Percentiles rank a stretch among this genome's conserved stretches.
These are phyloP conservation scores for Debaryomyces fabryi DNA, from an alignment of 1,139 yeast genomes.

Conservation along the genomic window DNA sequence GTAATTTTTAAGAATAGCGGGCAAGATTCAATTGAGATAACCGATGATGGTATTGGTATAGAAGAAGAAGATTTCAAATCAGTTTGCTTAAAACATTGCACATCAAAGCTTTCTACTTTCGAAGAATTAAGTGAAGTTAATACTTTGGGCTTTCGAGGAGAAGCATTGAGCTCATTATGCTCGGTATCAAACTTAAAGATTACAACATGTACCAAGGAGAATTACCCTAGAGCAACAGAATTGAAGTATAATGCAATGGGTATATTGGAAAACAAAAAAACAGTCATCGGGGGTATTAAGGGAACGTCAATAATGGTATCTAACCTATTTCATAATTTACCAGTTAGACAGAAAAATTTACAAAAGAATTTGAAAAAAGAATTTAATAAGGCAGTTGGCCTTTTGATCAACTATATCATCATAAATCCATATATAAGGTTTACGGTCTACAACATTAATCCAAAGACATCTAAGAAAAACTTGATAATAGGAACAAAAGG, in stretches of 20 bases:
- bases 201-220: conserved; percentile 53
- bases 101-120: conserved; percentile 71
- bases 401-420: conserved; percentile 71
- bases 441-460: conserved; percentile 54
- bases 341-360: conserved; percentile 75
- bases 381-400: conserved; percentile 61
- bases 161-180: conserved; percentile 77
- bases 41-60: conserved; percentile 83
- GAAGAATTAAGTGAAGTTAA: conserved; percentile 55
- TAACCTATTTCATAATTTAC: conserved; percentile 62
- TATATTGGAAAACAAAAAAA: conserved; percentile 30
- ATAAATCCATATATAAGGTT: conserved; percentile 61
- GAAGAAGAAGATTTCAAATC: conserved; percentile 55
- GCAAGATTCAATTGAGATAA: conserved; percentile 65
- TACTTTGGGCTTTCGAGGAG: conserved; percentile 84
- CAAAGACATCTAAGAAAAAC: conserved; percentile 49
- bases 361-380: conserved; percentile 70
- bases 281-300: conserved; percentile 50
- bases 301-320: conserved; percentile 63
- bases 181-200: conserved; percentile 58
- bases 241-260: conserved; percentile 62
- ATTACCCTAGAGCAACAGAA: conserved; percentile 59
- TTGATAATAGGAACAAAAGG: conserved; percentile 57
- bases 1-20: conserved; percentile 72
- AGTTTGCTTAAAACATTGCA: conserved; percentile 72